Evolutionary conservation across 495 filamentous ascomycete genomes (phyloP), one percentile per base, ranked within the genome.

Genomic region (Penicillium antarcticum): DNA sequence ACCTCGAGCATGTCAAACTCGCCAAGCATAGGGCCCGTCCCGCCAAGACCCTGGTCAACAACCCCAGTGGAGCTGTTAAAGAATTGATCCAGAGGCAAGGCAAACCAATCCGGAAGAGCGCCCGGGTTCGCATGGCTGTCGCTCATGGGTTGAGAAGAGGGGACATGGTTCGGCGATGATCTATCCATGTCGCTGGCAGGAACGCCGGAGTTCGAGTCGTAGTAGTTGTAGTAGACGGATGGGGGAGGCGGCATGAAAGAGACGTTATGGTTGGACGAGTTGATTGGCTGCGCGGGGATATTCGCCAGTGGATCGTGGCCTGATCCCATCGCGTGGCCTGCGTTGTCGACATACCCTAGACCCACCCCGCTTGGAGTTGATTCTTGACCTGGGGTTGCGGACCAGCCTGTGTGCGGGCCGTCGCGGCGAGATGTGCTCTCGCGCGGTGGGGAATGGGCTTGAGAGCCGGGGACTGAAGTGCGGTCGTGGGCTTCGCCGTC

Each of bases 231-330:
- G 45, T 75, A 76, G 2, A 75, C 70, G 0, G 72, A 76, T 4
- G 72, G 72, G 0, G 74, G 74, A 12, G 74, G 74, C 7, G 74
- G 74, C 74, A 78, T 78, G 59, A 76, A 78, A 3, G 71, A 74
- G 17, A 75, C 74, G 23, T 70, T 74, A 46, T 74, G 58, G 51
- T 73, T 76, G 11, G 71, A 74, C 4, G 72, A 76, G 55, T 75
- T 76, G 55, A 78, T 78, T 42, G 73, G 65, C 59, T 76, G 71
- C 2, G 73, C 68, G 4, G 73, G 74, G 45, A 78, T 75, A 31
- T 57, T 68, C 21, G 73, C 74, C 19, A 78, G 61, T 2, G 73
- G 73, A 47, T 78, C 74, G 43, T 75, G 68, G 6, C 53, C 57
- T 12, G 68, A 70, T 42, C 60, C 61, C 42, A 70, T 62, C 31